Evolutionary conservation across 192 early-diverging fungal species (phyloP), one percentile per base, ranked within the genome.

Genomic region (Coemansia sp.): DNA sequence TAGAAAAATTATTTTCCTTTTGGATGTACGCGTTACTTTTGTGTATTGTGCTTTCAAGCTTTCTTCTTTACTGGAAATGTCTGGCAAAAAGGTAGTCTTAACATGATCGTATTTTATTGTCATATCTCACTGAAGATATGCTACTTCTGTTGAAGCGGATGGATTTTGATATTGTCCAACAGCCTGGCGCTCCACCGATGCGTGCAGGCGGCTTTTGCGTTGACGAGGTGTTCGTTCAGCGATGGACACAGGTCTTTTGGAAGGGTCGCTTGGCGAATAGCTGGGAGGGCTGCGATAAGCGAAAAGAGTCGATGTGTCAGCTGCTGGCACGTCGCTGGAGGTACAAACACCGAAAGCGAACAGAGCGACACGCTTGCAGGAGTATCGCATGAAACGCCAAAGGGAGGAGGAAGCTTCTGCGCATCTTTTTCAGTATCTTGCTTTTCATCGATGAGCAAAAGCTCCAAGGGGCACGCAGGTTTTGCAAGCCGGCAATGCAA

Each of bases 21-120:
- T 50, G 22, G 44, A n/a, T 47, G 44, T 47, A 47, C 22, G 44
- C 47, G 47, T 25, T 50, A 22, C 25, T 50, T 50, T 19, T 50
- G 15, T 28, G 47, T 28, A 19, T 50, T 50, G 47, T 10, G 9
- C 25, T 22, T 23, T 6, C 13, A 40, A 40, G 33, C 42, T 48
- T 22, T 20, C 25, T 14, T 45, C 20, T 45, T 45, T 22, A n/a
- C n/a, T n/a, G n/a, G n/a, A n/a, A n/a, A n/a, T n/a, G n/a, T n/a
- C n/a, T 34, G 4, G 33, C 33, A 34, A 34, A 34, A 6, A 34
- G 10, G 10, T 34, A 10, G 33, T 34, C 33, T n/a, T n/a, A n/a
- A n/a, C n/a, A n/a, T n/a, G n/a, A n/a, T n/a, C n/a, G n/a, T n/a
- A n/a, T n/a, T n/a, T n/a, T n/a, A n/a, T n/a, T n/a, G n/a, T n/a